Base-by-base conservation (phyloP, 2,329 filamentous ascomycete species). In the Drechslerella coelobrocha region DNA sequence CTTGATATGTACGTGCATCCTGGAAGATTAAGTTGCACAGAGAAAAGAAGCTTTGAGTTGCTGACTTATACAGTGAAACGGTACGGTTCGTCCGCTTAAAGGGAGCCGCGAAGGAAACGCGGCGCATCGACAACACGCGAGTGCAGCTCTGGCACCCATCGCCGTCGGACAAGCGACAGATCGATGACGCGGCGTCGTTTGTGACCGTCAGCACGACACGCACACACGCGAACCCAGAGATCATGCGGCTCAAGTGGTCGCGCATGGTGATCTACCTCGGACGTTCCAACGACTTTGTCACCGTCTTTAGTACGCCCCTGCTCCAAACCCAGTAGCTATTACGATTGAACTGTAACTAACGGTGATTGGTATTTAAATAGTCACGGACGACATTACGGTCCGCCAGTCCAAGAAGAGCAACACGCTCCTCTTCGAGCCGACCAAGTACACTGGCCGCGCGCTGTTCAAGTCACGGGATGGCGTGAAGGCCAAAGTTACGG, bases 241-340 rank as follows among this genome's bases (percentile, higher is more conserved):
- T 69, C 6, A 69, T 69, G 65, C 43, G 57, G 41, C 53, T 69
- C 0, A 69, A 69, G 12, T 69, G 65, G 65, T 69, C 65, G 17
- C 53, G 65, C 29, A 69, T 69, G 65, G 50, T 69, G 34, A 51
- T 69, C 14, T 69, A 69, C 29, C 29, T 69, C 31, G 65, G 65
- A 6, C 56, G 65, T 10, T 69, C 65, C 56, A 69, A 69, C 29
- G 65, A 69, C 24, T 69, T 69, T 53, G 65, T 69, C n/a, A 69
- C 65, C 3, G 45, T 69, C 17, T 69, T 69, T 41, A 59, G 63
- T 68, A 68, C 31, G 63, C 41, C 19, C 24, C 23, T 23, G n/a
- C 14, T 17, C 1, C 34, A 47, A n/a, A n/a, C n/a, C n/a, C n/a
- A n/a, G n/a, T n/a, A n/a, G n/a, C n/a, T n/a, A n/a, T n/a, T n/a